phyloP scores from a whole-genome alignment of 495 filamentous ascomycete genomes.

The Neurospora sp. region DNA sequence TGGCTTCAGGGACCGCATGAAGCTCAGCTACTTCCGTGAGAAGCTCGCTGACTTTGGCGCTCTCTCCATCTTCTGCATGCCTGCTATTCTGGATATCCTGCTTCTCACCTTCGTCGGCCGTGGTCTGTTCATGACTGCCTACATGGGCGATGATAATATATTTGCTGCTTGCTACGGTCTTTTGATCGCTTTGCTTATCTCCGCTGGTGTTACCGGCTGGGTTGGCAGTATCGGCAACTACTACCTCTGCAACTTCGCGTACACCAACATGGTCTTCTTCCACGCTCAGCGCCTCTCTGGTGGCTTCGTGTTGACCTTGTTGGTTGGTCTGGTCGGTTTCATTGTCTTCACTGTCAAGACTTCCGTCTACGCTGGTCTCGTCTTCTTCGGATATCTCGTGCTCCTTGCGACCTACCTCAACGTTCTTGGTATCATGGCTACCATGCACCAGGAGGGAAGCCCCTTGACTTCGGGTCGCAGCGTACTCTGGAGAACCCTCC shows the following conservation, averaged over 20 bases:
- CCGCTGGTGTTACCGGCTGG: slow-evolving; percentile 21
- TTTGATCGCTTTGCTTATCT: slow-evolving; percentile 16
- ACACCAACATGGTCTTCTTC: slow-evolving; percentile 22
- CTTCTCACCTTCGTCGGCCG: slow-evolving; percentile 18
- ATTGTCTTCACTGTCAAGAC: slow-evolving; percentile 9
- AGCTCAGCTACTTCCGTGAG: not conserved
- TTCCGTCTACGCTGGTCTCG: slow-evolving; percentile 25
- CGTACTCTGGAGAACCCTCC: slow-evolving; percentile 29
- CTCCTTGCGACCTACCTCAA: slow-evolving; percentile 43
- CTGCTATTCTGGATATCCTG: slow-evolving; percentile 17
- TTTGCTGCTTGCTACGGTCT: slow-evolving; percentile 13
- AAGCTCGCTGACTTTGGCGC: slow-evolving; percentile 13
- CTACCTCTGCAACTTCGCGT: slow-evolving; percentile 21
- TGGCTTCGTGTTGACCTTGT: slow-evolving; percentile 13
- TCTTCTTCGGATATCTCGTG: slow-evolving; percentile 41
- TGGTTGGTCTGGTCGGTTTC: slow-evolving; percentile 9
- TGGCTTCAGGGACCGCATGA: not conserved
- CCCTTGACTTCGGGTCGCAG: slow-evolving; percentile 28
- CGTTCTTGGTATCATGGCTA: slow-evolving; percentile 28
- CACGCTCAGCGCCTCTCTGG: slow-evolving; percentile 20
- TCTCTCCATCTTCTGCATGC: slow-evolving; percentile 20
- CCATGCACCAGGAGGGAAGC: slow-evolving; percentile 19
- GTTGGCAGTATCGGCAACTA: slow-evolving; percentile 24
- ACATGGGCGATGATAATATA: slow-evolving; percentile 14
- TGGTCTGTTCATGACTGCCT: slow-evolving; percentile 22